These are phyloP conservation scores for Arthrobotrys iridis DNA, from an alignment of 2,329 filamentous ascomycete genomes.

Conservation along the genomic window DNA sequence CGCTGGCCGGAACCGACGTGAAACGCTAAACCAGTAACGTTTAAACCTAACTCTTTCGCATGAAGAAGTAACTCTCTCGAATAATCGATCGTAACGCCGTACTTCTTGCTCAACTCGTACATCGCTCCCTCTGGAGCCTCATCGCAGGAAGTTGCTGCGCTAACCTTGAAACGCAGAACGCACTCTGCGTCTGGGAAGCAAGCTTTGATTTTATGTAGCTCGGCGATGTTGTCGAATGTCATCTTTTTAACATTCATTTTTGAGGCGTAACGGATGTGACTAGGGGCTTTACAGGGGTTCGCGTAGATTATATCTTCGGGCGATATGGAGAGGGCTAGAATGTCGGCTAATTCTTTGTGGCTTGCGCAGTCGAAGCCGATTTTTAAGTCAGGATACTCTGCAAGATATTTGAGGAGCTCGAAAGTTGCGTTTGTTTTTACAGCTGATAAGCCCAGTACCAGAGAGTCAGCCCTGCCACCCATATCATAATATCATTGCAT, in stretches of 20 bases:
- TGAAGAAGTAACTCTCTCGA: conserved; percentile 4
- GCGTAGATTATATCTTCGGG: conserved; percentile 42
- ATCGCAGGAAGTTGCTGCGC: not conserved
- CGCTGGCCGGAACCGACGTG: conserved; percentile 41
- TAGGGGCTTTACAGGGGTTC: conserved; percentile 50
- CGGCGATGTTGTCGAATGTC: conserved; percentile 45
- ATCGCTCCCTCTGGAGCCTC: not conserved
- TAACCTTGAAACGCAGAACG: conserved; percentile 28
- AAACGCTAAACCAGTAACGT: conserved; percentile 36
- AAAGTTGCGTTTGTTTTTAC: conserved; percentile 44
- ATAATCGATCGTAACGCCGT: conserved; percentile 25
- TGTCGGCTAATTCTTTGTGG: conserved; percentile 27
- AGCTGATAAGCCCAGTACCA: not conserved
- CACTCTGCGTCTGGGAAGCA: conserved; percentile 32
- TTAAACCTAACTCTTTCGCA: conserved; percentile 14
- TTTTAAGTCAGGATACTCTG: not conserved
- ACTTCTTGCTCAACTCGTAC: conserved; percentile 49
- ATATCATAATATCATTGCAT: not conserved
- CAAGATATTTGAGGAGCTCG: conserved; percentile 24
- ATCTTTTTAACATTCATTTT: conserved; percentile 27
- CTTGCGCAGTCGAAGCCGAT: conserved; percentile 48
- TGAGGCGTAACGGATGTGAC: conserved; percentile 42
- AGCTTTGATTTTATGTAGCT: conserved; percentile 33
- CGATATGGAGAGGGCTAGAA: conserved; percentile 30
- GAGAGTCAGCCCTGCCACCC: not conserved